Evolutionary conservation across 768 basidiomycete species (phyloP), one percentile per base, ranked within the genome.

Genomic region (Lactarius akahatsu): DNA sequence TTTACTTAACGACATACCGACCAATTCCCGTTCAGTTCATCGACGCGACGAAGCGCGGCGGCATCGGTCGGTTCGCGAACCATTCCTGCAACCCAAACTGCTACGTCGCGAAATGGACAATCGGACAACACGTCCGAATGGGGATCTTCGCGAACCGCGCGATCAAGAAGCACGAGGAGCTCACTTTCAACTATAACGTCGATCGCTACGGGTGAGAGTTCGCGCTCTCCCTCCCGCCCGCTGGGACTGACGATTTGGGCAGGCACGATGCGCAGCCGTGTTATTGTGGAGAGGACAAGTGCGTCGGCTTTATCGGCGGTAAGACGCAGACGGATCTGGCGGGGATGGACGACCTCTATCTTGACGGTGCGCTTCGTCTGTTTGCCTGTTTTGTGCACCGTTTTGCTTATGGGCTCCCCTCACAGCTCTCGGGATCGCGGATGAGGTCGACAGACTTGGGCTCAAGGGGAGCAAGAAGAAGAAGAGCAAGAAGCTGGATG

Each of bases 151-250:
- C 96, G n/a, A 94, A 89, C 72, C 83, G 93, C 52, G 69, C 81
- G 61, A 89, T 98, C 70, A 76, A 82, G 74, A 85, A 85, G 74
- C 76, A 92, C 68, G 95, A 97, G 73, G 96, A 98, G 77, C 77
- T 98, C 71, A 98, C 97, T 0, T 98, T 98, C 81, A 98, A 99
- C 77, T 99, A 99, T 76, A 99, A 99, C 75, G 97, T 98, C 47
- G 97, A 98, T 77, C 93, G 97, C 65, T 99, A 99, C 73, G 97
- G 96, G 96, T 96, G 67, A 58, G 89, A 80, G 38, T 9, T 15
- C 50, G 56, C 54, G 23, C 15, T 15, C 16, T 40, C 15, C 15
- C 38, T 1, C 13, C 16, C 38, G 18, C 32, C 38, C 3, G 32
- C 11, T 26, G 16, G 43, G 16, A 34, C 40, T 62, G 23, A 63